These are phyloP conservation scores for Trametes gibbosa DNA, from an alignment of 768 basidiomycete species.

Conservation along the genomic window DNA sequence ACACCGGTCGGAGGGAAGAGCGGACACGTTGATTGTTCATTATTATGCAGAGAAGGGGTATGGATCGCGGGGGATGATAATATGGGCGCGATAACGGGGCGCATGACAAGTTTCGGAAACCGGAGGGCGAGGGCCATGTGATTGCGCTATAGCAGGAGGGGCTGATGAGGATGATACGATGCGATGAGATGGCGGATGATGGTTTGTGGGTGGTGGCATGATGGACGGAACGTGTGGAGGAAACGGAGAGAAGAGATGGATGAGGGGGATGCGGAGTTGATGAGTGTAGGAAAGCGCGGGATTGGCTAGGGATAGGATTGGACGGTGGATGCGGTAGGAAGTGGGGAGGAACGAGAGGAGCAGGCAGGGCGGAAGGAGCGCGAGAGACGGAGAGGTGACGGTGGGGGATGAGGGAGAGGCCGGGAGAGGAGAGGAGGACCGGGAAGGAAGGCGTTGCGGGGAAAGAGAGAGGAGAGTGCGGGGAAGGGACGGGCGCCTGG, in stretches of 20 bases:
- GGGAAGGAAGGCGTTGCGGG: slow-evolving; percentile 13
- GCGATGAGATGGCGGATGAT: slow-evolving; percentile 7
- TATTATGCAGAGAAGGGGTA: neutral
- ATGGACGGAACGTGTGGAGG: neutral
- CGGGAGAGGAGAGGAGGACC: neutral
- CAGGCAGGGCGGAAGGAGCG: neutral
- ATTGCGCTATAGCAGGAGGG: slow-evolving; percentile 6
- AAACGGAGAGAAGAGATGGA: slow-evolving; percentile 9
- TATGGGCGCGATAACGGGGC: neutral
- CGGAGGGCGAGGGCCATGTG: slow-evolving; percentile 9
- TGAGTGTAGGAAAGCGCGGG: slow-evolving; percentile 2
- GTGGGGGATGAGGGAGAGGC: neutral
- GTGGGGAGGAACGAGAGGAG: neutral
- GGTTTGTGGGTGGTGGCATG: neutral
- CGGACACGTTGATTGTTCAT: neutral
- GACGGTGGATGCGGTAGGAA: neutral
- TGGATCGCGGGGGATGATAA: neutral
- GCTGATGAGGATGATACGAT: slow-evolving; percentile 12
- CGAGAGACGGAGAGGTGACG: neutral
- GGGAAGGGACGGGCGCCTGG: slow-evolving; percentile 11
- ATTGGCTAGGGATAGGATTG: neutral
- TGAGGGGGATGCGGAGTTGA: neutral
- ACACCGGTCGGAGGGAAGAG: neutral
- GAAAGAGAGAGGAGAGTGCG: slow-evolving; percentile 4
- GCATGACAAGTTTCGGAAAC: neutral